Base-by-base conservation (phyloP, 164 flowering plant species). In the Platanus orientalis region DNA sequence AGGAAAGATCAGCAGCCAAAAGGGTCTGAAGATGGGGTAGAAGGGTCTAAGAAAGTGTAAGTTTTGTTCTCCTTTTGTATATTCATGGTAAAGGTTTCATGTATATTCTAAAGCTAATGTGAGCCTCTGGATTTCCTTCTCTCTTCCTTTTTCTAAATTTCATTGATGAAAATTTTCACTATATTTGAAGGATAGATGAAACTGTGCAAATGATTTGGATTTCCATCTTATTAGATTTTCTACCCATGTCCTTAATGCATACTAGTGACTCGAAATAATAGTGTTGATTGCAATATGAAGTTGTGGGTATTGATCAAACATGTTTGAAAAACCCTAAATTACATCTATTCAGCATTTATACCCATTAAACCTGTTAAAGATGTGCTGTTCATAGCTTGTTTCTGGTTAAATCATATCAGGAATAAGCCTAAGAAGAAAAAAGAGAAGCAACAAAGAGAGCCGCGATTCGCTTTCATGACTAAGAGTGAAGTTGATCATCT, bases 31-130 rank as follows among this genome's bases (percentile, higher is more conserved):
- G 83, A 77, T 54, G 85, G 69, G 36, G 80, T 44, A 49, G 86
- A 83, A 16, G 64, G 51, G 70, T 73, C 84, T 25, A 79, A 78
- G 79, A 82, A 80, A 75, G 81, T 52, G 86, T 80, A 76, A 62
- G 82, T 74, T 55, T 68, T 27, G 3, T 62, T 58, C 47, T 39
- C 25, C 19, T 26, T 25, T 52, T 19, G 17, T 4, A 30, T 32
- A 24, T 52, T 52, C 56, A 4, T 16, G 4, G 30, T 53, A 13
- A 14, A 26, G 27, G 52, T 14, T 42, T 42, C 12, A 42, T 42
- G 17, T 49, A 2, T 19, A 10, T 42, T 45, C 49, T 45, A 17
- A 45, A 45, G n/a, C 49, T 16, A 16, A 45, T 19, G 49, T 45
- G 49, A 20, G 20, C 11, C 25, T 20, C 11, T 24, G 56, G 23